Conservation (phyloP, 257 asterid genomes). For the Solanum phureja region DNA sequence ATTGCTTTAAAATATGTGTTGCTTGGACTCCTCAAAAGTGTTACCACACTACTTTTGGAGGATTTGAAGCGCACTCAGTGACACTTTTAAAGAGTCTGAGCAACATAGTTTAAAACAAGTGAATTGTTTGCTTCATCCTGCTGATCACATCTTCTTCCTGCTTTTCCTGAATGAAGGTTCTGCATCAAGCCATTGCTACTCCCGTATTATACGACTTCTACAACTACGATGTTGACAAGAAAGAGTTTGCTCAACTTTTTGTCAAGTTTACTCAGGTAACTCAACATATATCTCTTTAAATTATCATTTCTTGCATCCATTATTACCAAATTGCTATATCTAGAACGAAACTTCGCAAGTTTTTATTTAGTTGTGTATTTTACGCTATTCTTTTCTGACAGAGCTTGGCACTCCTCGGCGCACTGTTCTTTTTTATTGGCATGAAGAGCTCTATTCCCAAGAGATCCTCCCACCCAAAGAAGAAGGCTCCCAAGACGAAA, state of each 20-base stretch:
- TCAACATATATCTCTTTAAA: background rate
- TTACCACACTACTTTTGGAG: background rate
- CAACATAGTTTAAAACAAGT: background rate
- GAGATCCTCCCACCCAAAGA: constrained; percentile 53
- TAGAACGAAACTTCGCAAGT: background rate
- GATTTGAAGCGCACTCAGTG: background rate
- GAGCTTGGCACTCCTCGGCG: constrained; percentile 78
- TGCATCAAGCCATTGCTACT: constrained; percentile 64
- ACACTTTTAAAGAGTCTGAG: background rate
- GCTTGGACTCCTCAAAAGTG: background rate
- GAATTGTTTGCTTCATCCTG: background rate
- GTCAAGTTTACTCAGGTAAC: constrained; percentile 76
- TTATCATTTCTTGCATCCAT: background rate
- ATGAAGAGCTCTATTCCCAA: constrained; percentile 78
- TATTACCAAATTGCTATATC: background rate
- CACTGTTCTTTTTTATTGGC: constrained; percentile 74
- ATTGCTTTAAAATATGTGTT: background rate
- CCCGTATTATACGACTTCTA: constrained; percentile 88
- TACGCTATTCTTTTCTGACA: constrained; percentile 10
- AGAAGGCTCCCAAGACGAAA: constrained; percentile 63
- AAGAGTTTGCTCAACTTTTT: constrained; percentile 59
- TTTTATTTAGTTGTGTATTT: background rate
- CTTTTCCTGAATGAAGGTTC: constrained; percentile 26
- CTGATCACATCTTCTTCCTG: background rate
- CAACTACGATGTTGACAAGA: constrained; percentile 69